Base-by-base conservation (phyloP, 2,329 filamentous ascomycete species). In the Xylariaceae sp. region DNA sequence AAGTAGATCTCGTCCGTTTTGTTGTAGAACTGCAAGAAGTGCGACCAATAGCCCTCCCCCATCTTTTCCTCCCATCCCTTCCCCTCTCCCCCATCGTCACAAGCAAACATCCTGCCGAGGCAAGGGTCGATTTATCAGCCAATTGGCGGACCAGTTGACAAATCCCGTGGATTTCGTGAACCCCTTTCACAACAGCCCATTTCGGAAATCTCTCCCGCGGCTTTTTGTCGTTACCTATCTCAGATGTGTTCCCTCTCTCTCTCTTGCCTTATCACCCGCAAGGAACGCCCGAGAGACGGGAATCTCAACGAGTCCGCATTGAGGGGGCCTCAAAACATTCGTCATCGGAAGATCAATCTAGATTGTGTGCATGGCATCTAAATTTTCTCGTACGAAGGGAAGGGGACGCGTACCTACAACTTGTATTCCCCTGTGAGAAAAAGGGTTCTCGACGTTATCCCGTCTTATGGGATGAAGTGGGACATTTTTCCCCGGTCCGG, bases 91-190 rank as follows among this genome's bases (percentile, higher is more conserved):
- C 35, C 23, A 15, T 49, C 9, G 18, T 61, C 59, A 55, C 56
- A 55, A 57, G 59, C 61, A 59, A 57, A 61, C 54, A 57, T 9
- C 6, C 18, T 53, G 13, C 54, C 56, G 56, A 63, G 54, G 56
- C 53, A 63, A 55, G 37, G 15, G 48, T 50, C 50, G 42, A 18
- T 51, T 39, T 35, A 47, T 44, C 10, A 44, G 50, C 42, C 39
- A 15, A 49, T 45, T 55, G 47, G 53, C 50, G 15, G 13, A 44
- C 42, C 44, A 30, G 45, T 56, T 61, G 61, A 61, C 59, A 61
- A 61, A 59, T 63, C 49, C 53, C 57, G 55, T 53, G 37, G 53
- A 55, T 55, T 37, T 39, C 30, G 18, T 34, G 34, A 30, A 30
- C 3, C 23, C 23, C 49, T 3, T 51, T 51, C 49, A 51, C 23